Conservation (phyloP, 2,329 filamentous ascomycete genomes). For the Cercospora brassicicola region DNA sequence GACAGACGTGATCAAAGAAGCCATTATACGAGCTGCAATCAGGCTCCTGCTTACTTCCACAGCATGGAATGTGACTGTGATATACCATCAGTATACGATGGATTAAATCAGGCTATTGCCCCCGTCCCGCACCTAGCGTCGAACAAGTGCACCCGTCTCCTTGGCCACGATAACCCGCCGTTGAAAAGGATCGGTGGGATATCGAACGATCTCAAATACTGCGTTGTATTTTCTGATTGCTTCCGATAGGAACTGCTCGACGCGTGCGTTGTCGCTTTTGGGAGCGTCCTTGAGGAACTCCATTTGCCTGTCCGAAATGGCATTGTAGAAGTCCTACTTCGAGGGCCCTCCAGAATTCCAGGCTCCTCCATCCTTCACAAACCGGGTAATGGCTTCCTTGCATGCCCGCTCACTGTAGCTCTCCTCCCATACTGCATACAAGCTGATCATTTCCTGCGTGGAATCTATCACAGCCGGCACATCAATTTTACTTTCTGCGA, state of each 20-base stretch:
- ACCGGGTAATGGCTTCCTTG: constrained; percentile 63
- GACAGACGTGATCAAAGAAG: too few species aligned
- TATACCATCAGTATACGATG: not conserved
- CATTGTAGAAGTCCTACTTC: constrained; percentile 1
- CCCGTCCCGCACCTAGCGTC: too few species aligned
- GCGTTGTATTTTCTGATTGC: not conserved
- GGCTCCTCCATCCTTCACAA: constrained; percentile 58
- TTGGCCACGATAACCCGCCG: not conserved
- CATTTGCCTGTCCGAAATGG: not conserved
- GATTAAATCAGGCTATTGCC: too few species aligned
- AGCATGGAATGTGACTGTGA: not conserved
- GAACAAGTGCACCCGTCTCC: not conserved
- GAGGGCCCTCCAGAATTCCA: constrained; percentile 1
- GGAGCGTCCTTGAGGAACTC: not conserved
- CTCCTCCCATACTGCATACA: constrained; percentile 75
- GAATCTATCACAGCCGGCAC: constrained; percentile 83
- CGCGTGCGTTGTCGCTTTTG: not conserved
- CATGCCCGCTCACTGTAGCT: constrained; percentile 64
- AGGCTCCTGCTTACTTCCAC: too few species aligned
- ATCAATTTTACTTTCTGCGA: constrained; percentile 82
- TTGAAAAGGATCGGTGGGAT: not conserved
- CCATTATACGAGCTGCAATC: too few species aligned
- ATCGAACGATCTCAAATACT: not conserved
- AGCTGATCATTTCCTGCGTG: constrained; percentile 85
- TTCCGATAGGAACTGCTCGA: not conserved